A percentile compares a stretch with the other conserved stretches of the same genome.
Evolutionary conservation across 202 grass and related monocot species (phyloP).

Genomic region (Sporobolus alterniflorus): DNA sequence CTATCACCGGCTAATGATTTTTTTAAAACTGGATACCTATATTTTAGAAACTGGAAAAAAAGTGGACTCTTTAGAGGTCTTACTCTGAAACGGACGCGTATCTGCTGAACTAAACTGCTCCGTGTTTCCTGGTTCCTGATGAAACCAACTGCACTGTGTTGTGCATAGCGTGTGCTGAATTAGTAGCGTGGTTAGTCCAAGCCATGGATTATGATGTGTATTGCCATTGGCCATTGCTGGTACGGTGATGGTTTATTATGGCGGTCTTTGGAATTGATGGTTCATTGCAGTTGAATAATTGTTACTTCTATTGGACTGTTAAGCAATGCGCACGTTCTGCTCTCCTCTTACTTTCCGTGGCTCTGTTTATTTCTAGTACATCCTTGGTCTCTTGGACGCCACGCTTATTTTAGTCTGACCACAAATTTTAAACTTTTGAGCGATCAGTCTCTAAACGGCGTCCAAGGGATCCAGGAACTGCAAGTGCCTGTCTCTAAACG

Average conservation of each 20-base stretch:
- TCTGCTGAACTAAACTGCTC: conserved; percentile 19
- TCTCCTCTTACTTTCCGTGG: not conserved
- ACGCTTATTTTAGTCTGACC: not conserved
- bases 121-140: not conserved
- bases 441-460: not conserved
- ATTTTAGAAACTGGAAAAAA: no score
- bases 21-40: no score
- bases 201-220: conserved; percentile 34
- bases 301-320: conserved; percentile 20
- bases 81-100: not conserved
- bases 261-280: conserved; percentile 5
- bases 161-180: conserved; percentile 14
- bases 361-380: not conserved
- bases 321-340: not conserved
- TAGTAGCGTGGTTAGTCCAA: not conserved
- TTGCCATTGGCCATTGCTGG: not conserved
- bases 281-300: conserved; percentile 31
- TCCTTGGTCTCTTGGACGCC: not conserved
- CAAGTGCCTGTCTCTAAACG: not conserved
- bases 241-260: not conserved
- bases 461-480: not conserved
- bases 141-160: not conserved
- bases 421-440: not conserved
- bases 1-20: no score
- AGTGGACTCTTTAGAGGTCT: no score